Evolutionary conservation across 2,329 filamentous ascomycete genomes (phyloP).

Genomic region (Myriosclerotinia scirpicola): DNA sequence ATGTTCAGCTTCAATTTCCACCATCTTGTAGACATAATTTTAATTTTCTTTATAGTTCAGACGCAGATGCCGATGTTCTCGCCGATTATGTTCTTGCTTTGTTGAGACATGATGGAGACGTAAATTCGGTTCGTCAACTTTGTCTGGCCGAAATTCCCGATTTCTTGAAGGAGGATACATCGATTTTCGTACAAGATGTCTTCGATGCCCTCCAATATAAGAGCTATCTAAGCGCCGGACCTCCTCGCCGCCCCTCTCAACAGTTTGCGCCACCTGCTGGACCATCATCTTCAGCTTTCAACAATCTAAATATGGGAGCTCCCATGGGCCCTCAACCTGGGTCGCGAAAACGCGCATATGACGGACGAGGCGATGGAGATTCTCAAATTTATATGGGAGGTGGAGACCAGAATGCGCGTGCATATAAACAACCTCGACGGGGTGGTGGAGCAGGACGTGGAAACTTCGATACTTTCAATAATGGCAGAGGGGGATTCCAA

Average conservation of each 20-base stretch:
- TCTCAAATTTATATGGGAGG: slow-evolving; percentile 37
- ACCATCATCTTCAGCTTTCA: slow-evolving; percentile 34
- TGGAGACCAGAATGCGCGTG: slow-evolving; percentile 44
- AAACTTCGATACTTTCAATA: slow-evolving; percentile 41
- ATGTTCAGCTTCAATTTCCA: slow-evolving; percentile 41
- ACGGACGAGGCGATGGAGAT: slow-evolving; percentile 49
- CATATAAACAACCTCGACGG: slow-evolving; percentile 61
- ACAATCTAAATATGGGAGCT: slow-evolving; percentile 31
- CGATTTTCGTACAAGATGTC: slow-evolving; percentile 68
- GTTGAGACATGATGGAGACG: slow-evolving; percentile 66
- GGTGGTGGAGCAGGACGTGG: slow-evolving; percentile 46
- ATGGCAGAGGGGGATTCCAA: slow-evolving; percentile 39
- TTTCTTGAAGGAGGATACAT: slow-evolving; percentile 68
- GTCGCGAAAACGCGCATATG: slow-evolving; percentile 55
- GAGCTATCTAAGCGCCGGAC: slow-evolving; percentile 55
- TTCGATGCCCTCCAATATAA: slow-evolving; percentile 64
- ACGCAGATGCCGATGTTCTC: slow-evolving; percentile 78
- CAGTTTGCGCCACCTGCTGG: slow-evolving; percentile 37
- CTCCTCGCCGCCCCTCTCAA: slow-evolving; percentile 40
- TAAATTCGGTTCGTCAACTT: slow-evolving; percentile 62
- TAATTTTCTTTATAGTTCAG: slow-evolving; percentile 54
- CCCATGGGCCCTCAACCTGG: slow-evolving; percentile 35
- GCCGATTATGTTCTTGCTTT: slow-evolving; percentile 83
- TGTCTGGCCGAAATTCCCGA: slow-evolving; percentile 73
- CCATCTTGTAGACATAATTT: slow-evolving; percentile 1